Conservation (phyloP, 441 rosid genomes). For the Euphorbia corollata region DNA sequence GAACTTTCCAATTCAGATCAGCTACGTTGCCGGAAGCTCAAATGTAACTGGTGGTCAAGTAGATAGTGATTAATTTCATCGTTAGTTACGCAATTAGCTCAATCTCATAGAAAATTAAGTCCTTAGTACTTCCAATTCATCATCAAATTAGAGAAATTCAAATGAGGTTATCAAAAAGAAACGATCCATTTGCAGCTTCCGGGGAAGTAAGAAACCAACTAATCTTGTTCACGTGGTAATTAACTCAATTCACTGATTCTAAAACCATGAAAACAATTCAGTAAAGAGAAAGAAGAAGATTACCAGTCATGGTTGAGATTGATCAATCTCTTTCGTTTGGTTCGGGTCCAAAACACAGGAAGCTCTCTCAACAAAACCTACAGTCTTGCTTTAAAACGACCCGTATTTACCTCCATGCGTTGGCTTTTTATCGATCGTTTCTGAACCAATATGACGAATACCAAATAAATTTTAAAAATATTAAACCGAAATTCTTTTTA, state of each 20-base stretch:
- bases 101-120: constrained; percentile 4
- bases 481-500: no score
- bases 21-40: neutral
- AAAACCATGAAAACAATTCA: neutral
- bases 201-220: constrained; percentile 6
- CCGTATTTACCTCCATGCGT: neutral
- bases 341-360: neutral
- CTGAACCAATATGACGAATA: no score
- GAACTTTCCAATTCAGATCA: neutral
- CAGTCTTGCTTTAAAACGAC: neutral
- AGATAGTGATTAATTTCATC: constrained; percentile 1
- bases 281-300: neutral
- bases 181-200: constrained; percentile 11
- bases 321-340: constrained; percentile 6
- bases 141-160: constrained; percentile 7
- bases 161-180: neutral
- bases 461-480: no score
- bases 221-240: neutral
- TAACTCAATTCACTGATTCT: neutral
- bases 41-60: neutral
- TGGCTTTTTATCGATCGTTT: no score
- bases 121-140: neutral
- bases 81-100: neutral
- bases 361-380: constrained; percentile 13
- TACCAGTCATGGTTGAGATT: constrained; percentile 20